phyloP scores from a whole-genome alignment of 1,284 basidiomycete species.

The Marasmius tenuissimus region DNA sequence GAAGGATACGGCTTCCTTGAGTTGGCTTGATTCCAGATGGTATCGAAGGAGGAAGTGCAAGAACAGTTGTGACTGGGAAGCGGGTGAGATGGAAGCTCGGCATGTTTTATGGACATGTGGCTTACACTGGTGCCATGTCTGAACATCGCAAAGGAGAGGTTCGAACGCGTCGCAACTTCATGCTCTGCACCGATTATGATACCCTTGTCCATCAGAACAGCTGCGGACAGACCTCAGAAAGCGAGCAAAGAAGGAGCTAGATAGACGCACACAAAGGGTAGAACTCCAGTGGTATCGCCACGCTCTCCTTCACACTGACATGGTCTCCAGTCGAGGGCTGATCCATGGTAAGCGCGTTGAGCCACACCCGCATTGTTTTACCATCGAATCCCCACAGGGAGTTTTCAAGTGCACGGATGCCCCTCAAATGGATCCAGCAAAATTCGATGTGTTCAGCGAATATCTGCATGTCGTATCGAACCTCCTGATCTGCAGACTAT shows the following conservation, averaged over 20 bases:
- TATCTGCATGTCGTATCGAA: conserved; percentile 97
- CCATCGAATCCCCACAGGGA: conserved; percentile 98
- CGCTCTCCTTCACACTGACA: conserved; percentile 86
- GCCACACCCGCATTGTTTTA: conserved; percentile 86
- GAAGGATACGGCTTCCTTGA: conserved; percentile 81
- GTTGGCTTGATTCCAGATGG: conserved; percentile 73
- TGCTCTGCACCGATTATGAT: conserved; percentile 97
- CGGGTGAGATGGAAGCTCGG: not conserved
- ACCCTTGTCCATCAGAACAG: conserved; percentile 97
- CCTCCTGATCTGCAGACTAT: conserved; percentile 82
- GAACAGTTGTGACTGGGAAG: conserved; percentile 84
- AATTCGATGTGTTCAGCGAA: conserved; percentile 95
- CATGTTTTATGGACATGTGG: conserved; percentile 12
- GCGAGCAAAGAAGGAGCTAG: conserved; percentile 1
- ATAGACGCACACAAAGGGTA: conserved; percentile 86
- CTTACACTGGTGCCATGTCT: conserved; percentile 87
- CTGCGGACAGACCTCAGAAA: conserved; percentile 38
- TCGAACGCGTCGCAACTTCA: conserved; percentile 75
- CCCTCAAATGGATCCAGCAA: conserved; percentile 96
- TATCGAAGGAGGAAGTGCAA: conserved; percentile 89
- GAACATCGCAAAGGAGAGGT: conserved; percentile 90
- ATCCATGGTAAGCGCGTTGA: conserved; percentile 92
- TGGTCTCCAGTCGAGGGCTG: conserved; percentile 37
- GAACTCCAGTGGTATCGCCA: conserved; percentile 89
- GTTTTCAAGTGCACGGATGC: conserved; percentile 92